Evolutionary conservation across 2,329 filamentous ascomycete species (phyloP).

Genomic region (Colletotrichum caudatum): DNA sequence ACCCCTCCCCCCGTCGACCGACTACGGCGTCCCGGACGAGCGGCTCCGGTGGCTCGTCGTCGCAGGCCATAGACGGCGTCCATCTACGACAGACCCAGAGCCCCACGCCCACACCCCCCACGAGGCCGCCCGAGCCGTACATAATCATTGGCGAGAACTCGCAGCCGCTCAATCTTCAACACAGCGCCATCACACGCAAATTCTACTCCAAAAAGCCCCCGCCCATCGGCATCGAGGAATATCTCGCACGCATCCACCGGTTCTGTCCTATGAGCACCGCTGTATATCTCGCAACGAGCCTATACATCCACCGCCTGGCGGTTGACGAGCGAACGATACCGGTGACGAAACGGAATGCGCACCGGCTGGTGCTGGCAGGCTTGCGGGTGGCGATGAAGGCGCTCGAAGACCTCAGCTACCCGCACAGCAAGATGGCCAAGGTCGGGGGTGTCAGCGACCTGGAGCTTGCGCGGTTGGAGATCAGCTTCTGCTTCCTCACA

Average conservation of each 20-base stretch:
- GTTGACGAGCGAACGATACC: conserved; percentile 82
- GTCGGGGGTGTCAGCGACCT: conserved; percentile 88
- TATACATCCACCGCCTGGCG: conserved; percentile 87
- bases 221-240: conserved; percentile 84
- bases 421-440: conserved; percentile 84
- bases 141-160: conserved; percentile 76
- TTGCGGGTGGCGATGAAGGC: conserved; percentile 93
- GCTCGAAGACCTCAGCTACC: conserved; percentile 90
- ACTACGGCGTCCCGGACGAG: conserved; percentile 42
- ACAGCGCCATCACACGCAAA: conserved; percentile 87
- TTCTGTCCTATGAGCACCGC: conserved; percentile 95
- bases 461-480: conserved; percentile 87
- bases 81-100: conserved; percentile 45
- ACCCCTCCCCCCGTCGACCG: conserved; percentile 15
- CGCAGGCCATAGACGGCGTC: conserved; percentile 39
- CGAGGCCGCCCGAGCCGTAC: conserved; percentile 60
- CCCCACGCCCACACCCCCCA: conserved; percentile 50
- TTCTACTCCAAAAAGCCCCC: conserved; percentile 93
- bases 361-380: conserved; percentile 86
- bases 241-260: conserved; percentile 85
- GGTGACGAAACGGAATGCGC: conserved; percentile 85
- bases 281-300: conserved; percentile 89
- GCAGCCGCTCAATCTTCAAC: conserved; percentile 80
- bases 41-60: conserved; percentile 17
- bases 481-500: conserved; percentile 89